phyloP scores from a whole-genome alignment of 2,329 filamentous ascomycete genomes.

The Pestalotiopsis sp. region DNA sequence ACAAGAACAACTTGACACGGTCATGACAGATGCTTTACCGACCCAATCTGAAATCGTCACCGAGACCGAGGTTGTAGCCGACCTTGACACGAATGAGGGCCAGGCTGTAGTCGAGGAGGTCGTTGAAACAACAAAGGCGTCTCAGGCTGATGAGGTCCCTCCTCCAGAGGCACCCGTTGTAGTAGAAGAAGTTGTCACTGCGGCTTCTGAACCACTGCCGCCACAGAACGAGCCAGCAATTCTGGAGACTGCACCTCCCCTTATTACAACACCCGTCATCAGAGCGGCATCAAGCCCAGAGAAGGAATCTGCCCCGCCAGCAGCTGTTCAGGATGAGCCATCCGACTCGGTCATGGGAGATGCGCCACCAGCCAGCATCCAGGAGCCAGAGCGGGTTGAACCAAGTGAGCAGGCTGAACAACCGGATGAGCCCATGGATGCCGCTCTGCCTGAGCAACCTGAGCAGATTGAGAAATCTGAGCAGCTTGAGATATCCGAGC shows the following conservation, averaged over 20 bases:
- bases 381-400: not conserved
- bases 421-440: not conserved
- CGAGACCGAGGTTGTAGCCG: not conserved
- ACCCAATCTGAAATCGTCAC: not conserved
- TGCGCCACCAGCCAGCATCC: not conserved
- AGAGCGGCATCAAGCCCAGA: not conserved
- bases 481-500: not conserved
- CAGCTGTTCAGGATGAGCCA: not conserved
- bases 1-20: not conserved
- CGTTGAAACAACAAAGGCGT: conserved; percentile 2
- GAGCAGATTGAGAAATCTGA: not conserved
- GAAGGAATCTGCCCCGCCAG: not conserved
- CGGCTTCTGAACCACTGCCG: not conserved
- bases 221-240: not conserved
- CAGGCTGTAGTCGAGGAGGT: conserved; percentile 1
- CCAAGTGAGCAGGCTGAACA: not conserved
- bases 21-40: conserved; percentile 8
- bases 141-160: not conserved
- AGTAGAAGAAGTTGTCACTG: not conserved
- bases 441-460: not conserved
- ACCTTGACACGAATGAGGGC: not conserved
- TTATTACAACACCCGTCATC: not conserved
- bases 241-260: not conserved
- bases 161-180: not conserved
- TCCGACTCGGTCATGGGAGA: not conserved